Evolutionary conservation across 306 rosid species (phyloP), one percentile per base, ranked within the genome.

Genomic region (Luffa acutangula): DNA sequence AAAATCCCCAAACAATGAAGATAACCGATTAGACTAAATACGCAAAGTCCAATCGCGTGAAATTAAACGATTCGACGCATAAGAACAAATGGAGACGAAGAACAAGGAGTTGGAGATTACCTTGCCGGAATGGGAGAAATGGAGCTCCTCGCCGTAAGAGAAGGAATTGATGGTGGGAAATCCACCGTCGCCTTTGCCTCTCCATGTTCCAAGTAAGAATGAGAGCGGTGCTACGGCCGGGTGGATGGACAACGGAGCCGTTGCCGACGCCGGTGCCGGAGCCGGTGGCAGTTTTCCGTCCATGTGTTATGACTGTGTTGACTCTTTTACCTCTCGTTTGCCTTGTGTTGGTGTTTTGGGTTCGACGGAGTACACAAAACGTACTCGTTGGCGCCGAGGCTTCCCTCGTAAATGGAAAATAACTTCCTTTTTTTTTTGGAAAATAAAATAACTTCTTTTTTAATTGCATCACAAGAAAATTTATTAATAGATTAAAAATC

Each of bases 181-280:
- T 54, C 92, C 91, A 64, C 98, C 98, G 80, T 91, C 87, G 21
- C 98, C 98, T 82, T 87, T 84, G 43, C 98, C 97, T 85, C 86
- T 88, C 98, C 97, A 93, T 75, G 87, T 88, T 0, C 98, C 98
- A 5, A 93, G 79, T 76, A 93, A 88, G 70, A 69, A 91, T 15
- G 92, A 93, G 34, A 93, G 75, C 20, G 93, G 89, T 45, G 80
- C 92, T 69, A 93, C 82, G 33, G 87, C 88, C 31, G 94, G 97
- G 53, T 93, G 97, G n/a, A 73, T 73, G 20, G 42, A 13, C 13
- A 14, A 15, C 20, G 58, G 77, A 20, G 18, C 6, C 77, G 58
- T 58, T 0, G 18, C 11, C 72, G 45, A 1, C 8, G 25, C 43
- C 42, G 77, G 59, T 0, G 18, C 11, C 72, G 45, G 1, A 4